Conservation (phyloP, 768 basidiomycete species). For the Pulveroboletus sp. region DNA sequence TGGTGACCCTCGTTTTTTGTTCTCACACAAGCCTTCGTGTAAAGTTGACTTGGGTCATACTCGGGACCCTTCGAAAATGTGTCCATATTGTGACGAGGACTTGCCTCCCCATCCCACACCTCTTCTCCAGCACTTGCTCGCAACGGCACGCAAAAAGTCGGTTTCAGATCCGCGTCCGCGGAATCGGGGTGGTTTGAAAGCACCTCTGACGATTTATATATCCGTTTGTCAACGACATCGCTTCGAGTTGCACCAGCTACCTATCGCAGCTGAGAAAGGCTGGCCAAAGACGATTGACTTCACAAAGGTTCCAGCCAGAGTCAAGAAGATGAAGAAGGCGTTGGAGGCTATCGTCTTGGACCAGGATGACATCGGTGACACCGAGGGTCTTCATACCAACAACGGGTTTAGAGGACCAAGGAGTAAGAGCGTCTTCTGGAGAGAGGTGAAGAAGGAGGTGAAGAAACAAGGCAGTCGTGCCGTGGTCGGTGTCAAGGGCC, state of each 20-base stretch:
- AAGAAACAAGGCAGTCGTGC: conserved; percentile 63
- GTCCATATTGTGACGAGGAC: conserved; percentile 77
- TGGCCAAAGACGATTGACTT: conserved; percentile 81
- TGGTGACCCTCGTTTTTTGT: neutral
- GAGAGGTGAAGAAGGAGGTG: conserved; percentile 59
- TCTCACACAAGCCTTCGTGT: neutral
- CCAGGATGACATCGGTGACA: conserved; percentile 24
- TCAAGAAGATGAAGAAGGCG: conserved; percentile 46
- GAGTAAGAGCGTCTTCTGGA: conserved; percentile 63
- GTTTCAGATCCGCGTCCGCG: conserved; percentile 58
- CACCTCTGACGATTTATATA: conserved; percentile 52
- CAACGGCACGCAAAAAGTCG: conserved; percentile 51
- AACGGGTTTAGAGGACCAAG: conserved; percentile 24
- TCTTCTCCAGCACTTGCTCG: conserved; percentile 52
- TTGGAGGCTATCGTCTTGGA: conserved; percentile 56
- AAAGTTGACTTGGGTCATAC: conserved; percentile 51
- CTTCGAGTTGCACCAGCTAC: conserved; percentile 72
- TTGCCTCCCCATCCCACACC: conserved; percentile 65
- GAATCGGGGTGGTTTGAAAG: conserved; percentile 64
- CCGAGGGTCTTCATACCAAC: conserved; percentile 11
- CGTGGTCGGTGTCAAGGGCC: conserved; percentile 65
- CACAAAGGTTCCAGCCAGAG: conserved; percentile 47
- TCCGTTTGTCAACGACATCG: conserved; percentile 74
- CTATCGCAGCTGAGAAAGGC: conserved; percentile 64
- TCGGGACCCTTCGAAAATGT: conserved; percentile 65